These are phyloP conservation scores for Pecoramyces ruminantium DNA, from an alignment of 192 early-diverging fungal genomes.

Conservation along the genomic window DNA sequence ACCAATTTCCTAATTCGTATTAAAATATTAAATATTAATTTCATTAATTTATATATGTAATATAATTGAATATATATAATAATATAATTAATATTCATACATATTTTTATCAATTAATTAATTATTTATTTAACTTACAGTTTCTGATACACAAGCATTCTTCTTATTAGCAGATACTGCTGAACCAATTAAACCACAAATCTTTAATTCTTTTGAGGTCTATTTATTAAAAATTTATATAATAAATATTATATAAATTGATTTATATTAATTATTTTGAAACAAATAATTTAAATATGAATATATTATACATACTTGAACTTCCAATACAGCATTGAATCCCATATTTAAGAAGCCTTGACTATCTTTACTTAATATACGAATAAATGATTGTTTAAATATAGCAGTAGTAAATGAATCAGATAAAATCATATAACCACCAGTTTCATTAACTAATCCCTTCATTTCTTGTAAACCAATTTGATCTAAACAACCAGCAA, in stretches of 20 bases:
- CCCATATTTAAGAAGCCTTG: conserved; percentile 82
- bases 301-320: conserved; percentile 41
- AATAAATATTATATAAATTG: no score
- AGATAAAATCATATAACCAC: conserved; percentile 82
- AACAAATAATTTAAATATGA: no score
- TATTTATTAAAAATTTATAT: conserved; percentile 6
- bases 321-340: conserved; percentile 94
- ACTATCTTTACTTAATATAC: conserved; percentile 81
- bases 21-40: no score
- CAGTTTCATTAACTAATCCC: conserved; percentile 67
- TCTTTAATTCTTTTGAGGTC: conserved; percentile 84
- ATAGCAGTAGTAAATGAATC: conserved; percentile 93
- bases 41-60: no score
- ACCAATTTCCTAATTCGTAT: conserved; percentile 63
- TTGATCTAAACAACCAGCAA: conserved; percentile 92
- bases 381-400: conserved; percentile 95
- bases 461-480: conserved; percentile 97
- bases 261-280: no score
- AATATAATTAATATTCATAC: no score
- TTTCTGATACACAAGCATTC: conserved; percentile 76
- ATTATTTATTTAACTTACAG: conserved; percentile 19
- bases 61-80: no score
- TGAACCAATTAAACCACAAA: conserved; percentile 91
- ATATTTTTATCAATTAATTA: no score
- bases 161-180: conserved; percentile 82